These are phyloP conservation scores for Chaetomiaceae sp. DNA, from an alignment of 2,329 filamentous ascomycete species.

Conservation along the genomic window DNA sequence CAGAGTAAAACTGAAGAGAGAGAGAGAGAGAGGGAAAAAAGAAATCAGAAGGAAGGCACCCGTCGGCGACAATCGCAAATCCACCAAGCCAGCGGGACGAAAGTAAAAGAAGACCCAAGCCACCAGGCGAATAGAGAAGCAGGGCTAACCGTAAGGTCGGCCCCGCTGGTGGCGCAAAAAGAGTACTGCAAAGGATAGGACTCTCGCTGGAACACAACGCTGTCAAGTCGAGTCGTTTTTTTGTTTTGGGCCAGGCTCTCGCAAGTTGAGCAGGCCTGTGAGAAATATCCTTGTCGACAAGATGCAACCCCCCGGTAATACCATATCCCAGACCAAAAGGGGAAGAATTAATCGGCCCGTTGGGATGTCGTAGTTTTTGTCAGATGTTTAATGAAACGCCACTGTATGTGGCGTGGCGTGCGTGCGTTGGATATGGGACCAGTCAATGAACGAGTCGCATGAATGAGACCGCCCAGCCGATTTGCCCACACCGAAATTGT, in stretches of 20 bases:
- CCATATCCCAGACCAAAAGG: constrained; percentile 3
- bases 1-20: not conserved
- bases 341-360: constrained; percentile 1
- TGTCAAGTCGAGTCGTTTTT: not conserved
- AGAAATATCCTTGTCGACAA: not conserved
- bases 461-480: constrained; percentile 1
- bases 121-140: too few relatives aligned
- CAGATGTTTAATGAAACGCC: constrained; percentile 5
- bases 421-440: too few relatives aligned
- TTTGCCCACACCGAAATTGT: not conserved
- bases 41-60: not conserved
- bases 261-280: not conserved
- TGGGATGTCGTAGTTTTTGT: not conserved
- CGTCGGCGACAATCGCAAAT: too few relatives aligned
- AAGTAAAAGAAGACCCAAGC: too few relatives aligned
- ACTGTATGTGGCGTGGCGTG: not conserved
- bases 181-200: not conserved
- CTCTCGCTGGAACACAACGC: not conserved
- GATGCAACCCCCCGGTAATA: not conserved
- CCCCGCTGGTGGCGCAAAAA: not conserved
- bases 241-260: not conserved
- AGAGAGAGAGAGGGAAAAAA: not conserved
- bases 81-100: not conserved
- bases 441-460: constrained; percentile 2
- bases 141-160: not conserved